Percentiles rank a stretch among this genome's conserved stretches.
phyloP scores from a whole-genome alignment of 306 rosid genomes.

The Prinsepia uniflora region DNA sequence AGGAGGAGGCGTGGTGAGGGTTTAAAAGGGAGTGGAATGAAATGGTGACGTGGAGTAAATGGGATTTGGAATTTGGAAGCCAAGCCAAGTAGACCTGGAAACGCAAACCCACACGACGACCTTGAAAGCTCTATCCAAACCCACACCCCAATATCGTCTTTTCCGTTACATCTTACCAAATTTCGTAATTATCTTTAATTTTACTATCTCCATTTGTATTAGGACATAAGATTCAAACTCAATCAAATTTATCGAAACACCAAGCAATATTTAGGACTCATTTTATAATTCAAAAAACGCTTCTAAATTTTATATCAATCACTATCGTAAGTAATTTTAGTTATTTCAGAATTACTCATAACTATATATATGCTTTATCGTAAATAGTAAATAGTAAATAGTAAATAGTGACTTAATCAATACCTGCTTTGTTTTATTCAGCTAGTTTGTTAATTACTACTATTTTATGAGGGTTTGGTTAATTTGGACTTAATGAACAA shows the following conservation, averaged over 20 bases:
- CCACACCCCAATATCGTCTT: conserved; percentile 5
- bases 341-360: too few species aligned
- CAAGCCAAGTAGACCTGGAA: conserved; percentile 54
- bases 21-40: conserved; percentile 17
- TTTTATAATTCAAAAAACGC: too few species aligned
- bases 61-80: conserved; percentile 61
- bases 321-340: too few species aligned
- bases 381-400: too few species aligned
- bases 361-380: too few species aligned
- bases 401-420: too few species aligned
- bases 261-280: too few species aligned
- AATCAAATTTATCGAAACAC: too few species aligned
- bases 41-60: conserved; percentile 16
- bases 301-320: too few species aligned
- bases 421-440: too few species aligned
- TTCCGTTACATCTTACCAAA: conserved; percentile 32
- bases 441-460: background rate
- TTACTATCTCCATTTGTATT: background rate
- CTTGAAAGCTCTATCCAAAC: conserved; percentile 56
- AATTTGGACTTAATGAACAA: conserved; percentile 3
- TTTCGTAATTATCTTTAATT: conserved; percentile 18
- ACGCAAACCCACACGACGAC: conserved; percentile 42
- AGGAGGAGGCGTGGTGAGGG: conserved; percentile 30
- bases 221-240: too few species aligned
- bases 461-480: conserved; percentile 3